Conservation (phyloP, 306 rosid species). For the Ammopiptanthus mongolicus region DNA sequence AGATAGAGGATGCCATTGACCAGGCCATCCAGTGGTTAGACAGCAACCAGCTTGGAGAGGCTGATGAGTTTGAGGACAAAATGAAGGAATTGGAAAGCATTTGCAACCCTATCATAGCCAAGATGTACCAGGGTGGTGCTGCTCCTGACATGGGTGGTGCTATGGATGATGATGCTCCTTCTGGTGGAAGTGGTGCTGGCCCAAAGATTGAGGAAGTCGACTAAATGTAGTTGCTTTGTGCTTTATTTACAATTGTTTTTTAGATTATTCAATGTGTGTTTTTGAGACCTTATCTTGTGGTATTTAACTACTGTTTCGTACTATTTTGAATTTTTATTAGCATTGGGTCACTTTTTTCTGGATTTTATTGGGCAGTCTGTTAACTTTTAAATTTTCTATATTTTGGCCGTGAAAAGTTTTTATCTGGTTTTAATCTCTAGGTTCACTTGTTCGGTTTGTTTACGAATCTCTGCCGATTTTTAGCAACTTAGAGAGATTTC, state of each 20-base stretch:
- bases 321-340: neutral
- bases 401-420: neutral
- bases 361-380: neutral
- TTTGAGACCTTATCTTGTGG: neutral
- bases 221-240: constrained; percentile 16
- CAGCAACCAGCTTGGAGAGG: constrained; percentile 59
- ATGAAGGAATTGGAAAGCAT: constrained; percentile 79
- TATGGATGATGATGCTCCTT: constrained; percentile 41
- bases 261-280: neutral
- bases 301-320: too few species aligned
- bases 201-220: constrained; percentile 84
- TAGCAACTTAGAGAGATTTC: too few species aligned
- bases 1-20: constrained; percentile 62
- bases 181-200: constrained; percentile 56
- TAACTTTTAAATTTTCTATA: neutral
- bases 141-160: constrained; percentile 46
- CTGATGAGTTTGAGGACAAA: constrained; percentile 70
- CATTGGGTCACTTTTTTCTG: neutral
- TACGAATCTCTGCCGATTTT: too few species aligned
- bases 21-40: constrained; percentile 67
- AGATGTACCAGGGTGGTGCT: constrained; percentile 74
- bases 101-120: constrained; percentile 73
- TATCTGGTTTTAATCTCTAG: too few species aligned
- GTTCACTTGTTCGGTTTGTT: too few species aligned
- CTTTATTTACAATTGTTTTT: neutral